Evolutionary conservation across 768 basidiomycete species (phyloP), one percentile per base, ranked within the genome.

Genomic region (Trametes cingulata): DNA sequence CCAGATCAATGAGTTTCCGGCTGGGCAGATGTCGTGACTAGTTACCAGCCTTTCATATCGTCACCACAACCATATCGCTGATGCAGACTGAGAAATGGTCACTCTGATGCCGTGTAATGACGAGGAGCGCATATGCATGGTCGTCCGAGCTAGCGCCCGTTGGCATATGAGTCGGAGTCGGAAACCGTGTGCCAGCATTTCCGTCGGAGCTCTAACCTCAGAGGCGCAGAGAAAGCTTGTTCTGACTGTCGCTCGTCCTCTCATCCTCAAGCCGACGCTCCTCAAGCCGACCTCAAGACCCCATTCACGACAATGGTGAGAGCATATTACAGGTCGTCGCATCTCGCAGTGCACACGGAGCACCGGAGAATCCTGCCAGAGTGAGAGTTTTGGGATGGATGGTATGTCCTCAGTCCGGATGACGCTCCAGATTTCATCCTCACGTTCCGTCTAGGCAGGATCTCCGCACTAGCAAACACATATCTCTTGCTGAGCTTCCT

Each of bases 401-500:
- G 72, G 72, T 69, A 58, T 37, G 71, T 62, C 17, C 24, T 25
- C 14, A 19, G 3, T 29, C 20, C 20, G 52, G 63, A 67, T 67
- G 63, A 51, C 58, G n/a, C 20, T 33, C 57, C 17, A 33, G 8
- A 9, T 20, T 7, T n/a, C 35, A 8, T 17, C n/a, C 41, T 60
- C 42, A 54, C 50, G 4, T 41, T 9, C 13, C 22, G 0, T 40
- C 6, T 14, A 50, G 52, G 52, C 66, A 67, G 66, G 58, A 58
- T 43, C 27, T 47, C 61, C 49, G 20, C 35, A 46, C 48, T 56
- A 58, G 52, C 57, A 58, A 49, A 58, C 39, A n/a, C 20, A 40
- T 22, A 39, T 33, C 40, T 53, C 43, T 40, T 53, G 76, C 77
- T 56, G 80, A 84, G 80, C 76, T 50, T 42, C 52, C 50, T 19